Conservation (phyloP, 805 yeast genomes). For the Candida endomychidarum region DNA sequence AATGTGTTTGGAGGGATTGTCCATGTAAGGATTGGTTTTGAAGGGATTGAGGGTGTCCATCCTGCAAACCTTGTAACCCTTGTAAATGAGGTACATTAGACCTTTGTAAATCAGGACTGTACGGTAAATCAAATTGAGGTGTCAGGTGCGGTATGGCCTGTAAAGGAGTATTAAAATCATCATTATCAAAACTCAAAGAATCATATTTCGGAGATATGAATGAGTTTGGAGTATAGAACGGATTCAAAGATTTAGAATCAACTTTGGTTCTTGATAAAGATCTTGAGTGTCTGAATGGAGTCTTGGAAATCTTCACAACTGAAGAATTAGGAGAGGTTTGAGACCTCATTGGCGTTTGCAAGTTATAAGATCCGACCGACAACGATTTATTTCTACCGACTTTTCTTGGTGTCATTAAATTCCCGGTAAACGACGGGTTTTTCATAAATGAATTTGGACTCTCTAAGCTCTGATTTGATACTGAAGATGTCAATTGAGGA, state of each 20-base stretch:
- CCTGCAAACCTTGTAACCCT: too few species aligned
- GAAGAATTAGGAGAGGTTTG: slow-evolving; percentile 12
- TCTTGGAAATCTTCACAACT: slow-evolving; percentile 28
- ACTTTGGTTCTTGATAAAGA: slow-evolving; percentile 41
- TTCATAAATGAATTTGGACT: slow-evolving; percentile 26
- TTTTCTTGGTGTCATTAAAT: slow-evolving; percentile 35
- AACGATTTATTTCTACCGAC: slow-evolving; percentile 33
- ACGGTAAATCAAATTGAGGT: slow-evolving; percentile 5
- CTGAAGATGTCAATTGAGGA: slow-evolving; percentile 36
- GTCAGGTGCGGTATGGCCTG: slow-evolving; percentile 14
- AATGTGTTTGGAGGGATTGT: background rate
- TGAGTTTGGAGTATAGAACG: slow-evolving; percentile 29
- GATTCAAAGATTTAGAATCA: slow-evolving; percentile 32
- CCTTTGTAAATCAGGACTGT: slow-evolving; percentile 1
- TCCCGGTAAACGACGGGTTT: background rate
- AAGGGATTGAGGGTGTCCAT: too few species aligned
- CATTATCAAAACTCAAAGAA: slow-evolving; percentile 18
- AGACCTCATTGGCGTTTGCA: slow-evolving; percentile 15
- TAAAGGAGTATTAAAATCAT: slow-evolving; percentile 25
- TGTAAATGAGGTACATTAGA: slow-evolving; percentile 1
- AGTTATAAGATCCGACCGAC: slow-evolving; percentile 22
- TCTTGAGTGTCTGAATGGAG: slow-evolving; percentile 42
- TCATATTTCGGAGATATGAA: slow-evolving; percentile 26
- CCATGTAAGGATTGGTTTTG: slow-evolving; percentile 2
- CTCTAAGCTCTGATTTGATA: slow-evolving; percentile 34